Evolutionary conservation across 495 filamentous ascomycete species (phyloP).

Genomic region (Terfezia claveryi): DNA sequence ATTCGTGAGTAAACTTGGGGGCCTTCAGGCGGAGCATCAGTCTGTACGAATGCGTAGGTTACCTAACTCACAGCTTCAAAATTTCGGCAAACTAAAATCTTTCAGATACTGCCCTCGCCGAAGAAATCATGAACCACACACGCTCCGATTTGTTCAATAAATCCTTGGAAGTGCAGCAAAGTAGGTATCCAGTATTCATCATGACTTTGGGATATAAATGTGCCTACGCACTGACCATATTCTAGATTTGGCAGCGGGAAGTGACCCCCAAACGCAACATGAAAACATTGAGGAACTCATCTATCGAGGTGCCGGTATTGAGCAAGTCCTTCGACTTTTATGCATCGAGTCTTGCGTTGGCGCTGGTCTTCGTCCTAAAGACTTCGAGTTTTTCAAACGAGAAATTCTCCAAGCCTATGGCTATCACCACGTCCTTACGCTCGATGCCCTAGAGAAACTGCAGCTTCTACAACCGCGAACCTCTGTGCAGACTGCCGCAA

Average conservation of each 20-base stretch:
- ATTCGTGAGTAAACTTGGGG: constrained; percentile 76
- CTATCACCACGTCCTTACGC: constrained; percentile 76
- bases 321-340: constrained; percentile 58
- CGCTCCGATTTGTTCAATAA: constrained; percentile 70
- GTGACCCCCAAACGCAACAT: constrained; percentile 70
- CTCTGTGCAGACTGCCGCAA: constrained; percentile 32
- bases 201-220: neutral
- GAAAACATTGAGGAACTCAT: constrained; percentile 86
- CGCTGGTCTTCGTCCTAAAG: constrained; percentile 65
- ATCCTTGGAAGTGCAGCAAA: constrained; percentile 82
- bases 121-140: constrained; percentile 87
- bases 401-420: constrained; percentile 83
- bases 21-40: constrained; percentile 83
- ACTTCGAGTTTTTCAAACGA: constrained; percentile 73
- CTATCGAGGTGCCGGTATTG: constrained; percentile 55
- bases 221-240: neutral
- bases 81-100: no score
- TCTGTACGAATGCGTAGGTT: constrained; percentile 46
- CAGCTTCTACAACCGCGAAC: constrained; percentile 55
- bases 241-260: constrained; percentile 55
- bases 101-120: constrained; percentile 56
- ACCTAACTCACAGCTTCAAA: neutral
- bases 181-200: constrained; percentile 8
- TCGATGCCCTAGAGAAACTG: constrained; percentile 75
- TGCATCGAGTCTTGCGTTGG: constrained; percentile 81